Evolutionary conservation across 371 early-diverging fungal species (phyloP).

Genomic region (Sporodiniella umbellata): DNA sequence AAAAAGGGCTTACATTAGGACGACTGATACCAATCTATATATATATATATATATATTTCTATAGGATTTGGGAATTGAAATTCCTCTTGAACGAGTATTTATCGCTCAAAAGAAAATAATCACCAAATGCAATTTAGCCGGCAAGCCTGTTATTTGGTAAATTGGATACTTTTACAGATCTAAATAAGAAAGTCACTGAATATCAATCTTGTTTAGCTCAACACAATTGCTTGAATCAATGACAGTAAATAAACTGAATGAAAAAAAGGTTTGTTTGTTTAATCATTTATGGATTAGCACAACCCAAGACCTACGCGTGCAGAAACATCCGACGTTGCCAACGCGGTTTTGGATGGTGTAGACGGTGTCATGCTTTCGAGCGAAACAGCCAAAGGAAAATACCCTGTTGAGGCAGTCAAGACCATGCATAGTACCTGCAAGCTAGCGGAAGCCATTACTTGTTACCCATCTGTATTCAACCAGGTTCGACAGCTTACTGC

Average conservation of each 20-base stretch:
- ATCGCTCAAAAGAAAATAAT: conserved; percentile 98
- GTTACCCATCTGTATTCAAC: conserved; percentile 78
- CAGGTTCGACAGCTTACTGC: conserved; percentile 74
- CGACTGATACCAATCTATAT: conserved; percentile 9
- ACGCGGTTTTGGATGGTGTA: conserved; percentile 96
- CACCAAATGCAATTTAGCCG: conserved; percentile 87
- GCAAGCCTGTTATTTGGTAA: conserved; percentile 94
- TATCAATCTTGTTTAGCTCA: conserved; percentile 48
- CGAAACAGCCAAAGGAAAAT: conserved; percentile 94
- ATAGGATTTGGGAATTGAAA: conserved; percentile 95
- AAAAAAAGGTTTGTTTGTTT: too few species aligned
- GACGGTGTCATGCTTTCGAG: conserved; percentile 99
- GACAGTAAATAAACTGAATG: too few species aligned
- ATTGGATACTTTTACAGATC: conserved; percentile 2
- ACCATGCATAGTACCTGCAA: conserved; percentile 79
- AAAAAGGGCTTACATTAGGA: too few species aligned
- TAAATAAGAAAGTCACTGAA: neutral
- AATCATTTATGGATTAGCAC: too few species aligned
- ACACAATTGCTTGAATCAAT: conserved; percentile 99
- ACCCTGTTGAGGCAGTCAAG: conserved; percentile 72
- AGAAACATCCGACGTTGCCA: conserved; percentile 98
- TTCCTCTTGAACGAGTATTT: conserved; percentile 89
- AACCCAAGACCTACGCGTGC: conserved; percentile 98
- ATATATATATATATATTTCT: neutral
- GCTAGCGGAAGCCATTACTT: conserved; percentile 74